Base-by-base conservation (phyloP, 495 filamentous ascomycete genomes). In the Aspergillus taichungensis region DNA sequence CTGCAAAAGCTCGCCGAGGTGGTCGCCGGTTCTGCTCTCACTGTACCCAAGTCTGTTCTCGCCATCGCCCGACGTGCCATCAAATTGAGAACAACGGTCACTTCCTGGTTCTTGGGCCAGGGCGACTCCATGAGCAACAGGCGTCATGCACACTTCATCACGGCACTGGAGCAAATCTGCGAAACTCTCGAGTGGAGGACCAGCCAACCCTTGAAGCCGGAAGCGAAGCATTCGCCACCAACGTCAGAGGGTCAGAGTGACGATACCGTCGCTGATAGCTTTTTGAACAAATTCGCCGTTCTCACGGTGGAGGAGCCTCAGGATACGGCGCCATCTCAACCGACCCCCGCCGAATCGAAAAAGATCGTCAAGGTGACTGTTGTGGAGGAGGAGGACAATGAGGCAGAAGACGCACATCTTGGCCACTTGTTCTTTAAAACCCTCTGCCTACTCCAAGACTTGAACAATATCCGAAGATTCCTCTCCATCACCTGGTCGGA, bases 231-330 rank as follows among this genome's bases (percentile, higher is more conserved):
- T n/a, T 41, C 49, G 36, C 29, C 51, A 13, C 42, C 44, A 30
- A 52, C 46, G 30, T 30, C 31, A 8, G 45, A 54, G 34, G 13
- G 31, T 31, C 32, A 43, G 38, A 30, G 13, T 47, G 43, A 51
- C 14, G 49, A 56, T 31, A 34, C 44, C 34, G 30, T 46, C 13
- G 12, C n/a, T 34, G 53, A 53, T 32, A 46, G n/a, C 33, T 55
- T 59, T 13, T 6, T 49, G 9, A 63, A 63, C 49, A 56, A 37
- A 49, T 62, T 65, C 40, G 51, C 57, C 40, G 53, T 55, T 27
- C 55, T 65, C 43, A 54, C 55, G n/a, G 49, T 65, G 8, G 57
- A 65, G 46, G 62, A 65, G 47, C 60, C 62, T 3, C 46, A 50
- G 31, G 49, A 65, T 8, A 43, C 42, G 30, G 38, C 46, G 35